Conservation (phyloP, 1,284 basidiomycete species). For the Naganishia cerealis region DNA sequence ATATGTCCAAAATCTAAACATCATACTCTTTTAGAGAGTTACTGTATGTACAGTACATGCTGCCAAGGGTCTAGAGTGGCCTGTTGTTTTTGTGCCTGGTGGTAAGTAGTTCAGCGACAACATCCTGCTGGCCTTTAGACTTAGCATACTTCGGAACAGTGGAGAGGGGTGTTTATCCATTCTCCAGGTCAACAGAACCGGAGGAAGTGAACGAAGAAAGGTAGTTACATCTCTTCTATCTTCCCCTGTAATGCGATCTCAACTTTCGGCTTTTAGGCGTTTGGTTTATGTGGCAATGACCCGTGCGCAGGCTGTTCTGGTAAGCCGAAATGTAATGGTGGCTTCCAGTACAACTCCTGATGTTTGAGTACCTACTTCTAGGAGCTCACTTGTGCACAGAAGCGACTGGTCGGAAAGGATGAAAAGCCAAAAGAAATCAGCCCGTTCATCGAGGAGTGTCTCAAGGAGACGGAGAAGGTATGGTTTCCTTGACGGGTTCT, state of each 20-base stretch:
- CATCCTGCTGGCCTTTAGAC: not conserved
- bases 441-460: slow-evolving; percentile 45
- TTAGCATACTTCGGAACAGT: slow-evolving; percentile 54
- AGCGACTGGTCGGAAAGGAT: slow-evolving; percentile 50
- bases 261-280: slow-evolving; percentile 57
- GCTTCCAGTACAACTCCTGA: not conserved
- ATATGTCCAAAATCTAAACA: slow-evolving; percentile 1
- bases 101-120: slow-evolving; percentile 38
- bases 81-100: slow-evolving; percentile 58
- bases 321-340: slow-evolving; percentile 34
- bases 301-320: slow-evolving; percentile 72
- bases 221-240: slow-evolving; percentile 51
- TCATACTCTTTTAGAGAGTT: slow-evolving; percentile 63
- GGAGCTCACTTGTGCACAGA: slow-evolving; percentile 47
- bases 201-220: slow-evolving; percentile 80
- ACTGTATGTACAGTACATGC: slow-evolving; percentile 85
- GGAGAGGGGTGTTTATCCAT: slow-evolving; percentile 76
- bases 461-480: slow-evolving; percentile 33
- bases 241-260: not conserved
- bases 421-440: slow-evolving; percentile 47
- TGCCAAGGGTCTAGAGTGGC: slow-evolving; percentile 91
- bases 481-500: not conserved
- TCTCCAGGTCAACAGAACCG: slow-evolving; percentile 62
- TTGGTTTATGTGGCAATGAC: slow-evolving; percentile 89
- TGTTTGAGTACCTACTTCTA: slow-evolving; percentile 32